Percentiles rank a stretch among this genome's conserved stretches.
phyloP scores from a whole-genome alignment of 2,329 filamentous ascomycete species.

The Xylogone sp. region DNA sequence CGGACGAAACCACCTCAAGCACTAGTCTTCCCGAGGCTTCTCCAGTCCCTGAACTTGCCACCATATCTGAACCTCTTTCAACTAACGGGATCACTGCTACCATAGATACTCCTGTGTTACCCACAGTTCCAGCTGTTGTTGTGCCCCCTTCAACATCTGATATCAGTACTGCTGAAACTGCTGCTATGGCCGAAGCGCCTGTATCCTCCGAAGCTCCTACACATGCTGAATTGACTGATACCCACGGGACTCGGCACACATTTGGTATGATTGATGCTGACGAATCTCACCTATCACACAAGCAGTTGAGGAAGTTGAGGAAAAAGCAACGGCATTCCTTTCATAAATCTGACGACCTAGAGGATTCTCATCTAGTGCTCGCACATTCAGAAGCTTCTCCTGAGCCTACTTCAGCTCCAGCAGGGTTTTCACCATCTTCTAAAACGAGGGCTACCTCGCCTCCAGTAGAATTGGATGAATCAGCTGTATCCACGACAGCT shows the following conservation, averaged over 20 bases:
- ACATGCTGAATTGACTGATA: neutral
- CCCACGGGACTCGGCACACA: too few species aligned
- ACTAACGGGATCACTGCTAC: too few species aligned
- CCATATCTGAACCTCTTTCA: too few species aligned
- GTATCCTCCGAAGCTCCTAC: neutral
- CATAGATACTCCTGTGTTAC: too few species aligned
- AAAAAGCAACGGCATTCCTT: slow-evolving; percentile 7
- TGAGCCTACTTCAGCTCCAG: too few species aligned
- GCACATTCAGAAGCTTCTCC: neutral
- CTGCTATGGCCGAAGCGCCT: neutral
- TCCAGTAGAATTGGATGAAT: too few species aligned
- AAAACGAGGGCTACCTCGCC: too few species aligned
- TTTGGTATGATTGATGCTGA: slow-evolving; percentile 11
- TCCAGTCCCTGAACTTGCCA: too few species aligned
- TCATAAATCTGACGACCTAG: neutral
- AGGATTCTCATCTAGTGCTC: neutral
- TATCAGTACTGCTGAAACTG: neutral
- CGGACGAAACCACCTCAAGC: too few species aligned
- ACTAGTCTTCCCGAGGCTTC: too few species aligned
- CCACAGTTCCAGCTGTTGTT: neutral
- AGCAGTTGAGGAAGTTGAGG: slow-evolving; percentile 43
- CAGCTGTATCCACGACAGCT: neutral
- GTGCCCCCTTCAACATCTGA: neutral
- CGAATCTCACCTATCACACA: slow-evolving; percentile 18
- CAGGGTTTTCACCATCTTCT: too few species aligned